Conservation (phyloP, 257 asterid genomes). For the Handroanthus guayacan region DNA sequence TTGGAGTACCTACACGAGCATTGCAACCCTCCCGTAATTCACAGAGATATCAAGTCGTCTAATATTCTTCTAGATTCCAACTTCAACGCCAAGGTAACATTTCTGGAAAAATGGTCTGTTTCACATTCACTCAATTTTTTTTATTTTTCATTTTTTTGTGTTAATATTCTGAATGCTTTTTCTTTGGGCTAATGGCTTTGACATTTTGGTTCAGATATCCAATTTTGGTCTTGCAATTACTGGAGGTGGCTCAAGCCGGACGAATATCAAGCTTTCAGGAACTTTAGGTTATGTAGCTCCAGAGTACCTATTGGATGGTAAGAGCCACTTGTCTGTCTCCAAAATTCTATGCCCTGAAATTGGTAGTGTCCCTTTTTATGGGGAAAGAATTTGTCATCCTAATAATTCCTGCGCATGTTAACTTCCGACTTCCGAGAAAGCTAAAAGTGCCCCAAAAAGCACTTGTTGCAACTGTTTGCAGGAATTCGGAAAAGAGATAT, state of each 20-base stretch:
- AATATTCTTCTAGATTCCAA: slow-evolving; percentile 73
- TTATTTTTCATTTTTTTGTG: background rate
- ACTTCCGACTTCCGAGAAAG: background rate
- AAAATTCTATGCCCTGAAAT: background rate
- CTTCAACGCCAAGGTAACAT: slow-evolving; percentile 66
- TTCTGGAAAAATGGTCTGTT: background rate
- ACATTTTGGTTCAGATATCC: slow-evolving; percentile 56
- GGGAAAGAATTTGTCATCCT: background rate
- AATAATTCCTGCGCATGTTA: background rate
- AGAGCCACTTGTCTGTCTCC: background rate
- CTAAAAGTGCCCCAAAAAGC: background rate
- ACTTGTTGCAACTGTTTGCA: background rate
- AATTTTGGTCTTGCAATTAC: slow-evolving; percentile 70
- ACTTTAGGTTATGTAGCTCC: slow-evolving; percentile 78
- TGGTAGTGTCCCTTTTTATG: background rate
- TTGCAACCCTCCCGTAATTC: slow-evolving; percentile 73
- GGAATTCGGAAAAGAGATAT: background rate
- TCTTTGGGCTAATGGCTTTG: slow-evolving; percentile 26
- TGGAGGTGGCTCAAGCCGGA: slow-evolving; percentile 55
- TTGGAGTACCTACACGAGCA: slow-evolving; percentile 74
- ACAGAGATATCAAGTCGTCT: slow-evolving; percentile 73
- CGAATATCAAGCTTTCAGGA: slow-evolving; percentile 61
- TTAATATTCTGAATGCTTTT: background rate
- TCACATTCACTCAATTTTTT: background rate
- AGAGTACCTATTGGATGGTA: slow-evolving; percentile 74